Conservation (phyloP, 23 red algal species). For the Agarophyton chilense region DNA sequence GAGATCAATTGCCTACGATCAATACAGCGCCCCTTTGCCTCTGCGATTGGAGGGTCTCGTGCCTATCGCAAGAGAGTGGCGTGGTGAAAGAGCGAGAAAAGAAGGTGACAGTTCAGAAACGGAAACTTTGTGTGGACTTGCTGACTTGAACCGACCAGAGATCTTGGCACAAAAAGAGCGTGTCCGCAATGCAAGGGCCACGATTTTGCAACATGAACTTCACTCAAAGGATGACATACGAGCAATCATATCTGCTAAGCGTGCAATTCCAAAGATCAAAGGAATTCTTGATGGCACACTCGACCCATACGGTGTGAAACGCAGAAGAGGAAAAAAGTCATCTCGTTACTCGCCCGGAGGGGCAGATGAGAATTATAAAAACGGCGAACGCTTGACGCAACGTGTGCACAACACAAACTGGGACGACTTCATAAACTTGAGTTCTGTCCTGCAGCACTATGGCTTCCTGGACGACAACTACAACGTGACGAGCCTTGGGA, state of each 20-base stretch:
- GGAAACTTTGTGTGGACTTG: background rate
- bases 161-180: constrained; percentile 48
- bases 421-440: constrained; percentile 67
- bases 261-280: constrained; percentile 32
- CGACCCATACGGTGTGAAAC: constrained; percentile 18
- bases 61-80: constrained; percentile 2
- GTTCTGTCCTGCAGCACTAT: constrained; percentile 66
- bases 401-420: constrained; percentile 21
- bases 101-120: background rate
- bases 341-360: constrained; percentile 12
- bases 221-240: constrained; percentile 16
- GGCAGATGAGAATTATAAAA: background rate
- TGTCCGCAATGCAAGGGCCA: constrained; percentile 23
- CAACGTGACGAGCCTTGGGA: constrained; percentile 78
- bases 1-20: constrained; percentile 27
- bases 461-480: constrained; percentile 71
- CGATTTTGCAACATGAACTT: constrained; percentile 29
- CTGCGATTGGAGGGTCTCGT: constrained; percentile 32
- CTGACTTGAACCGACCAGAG: constrained; percentile 14
- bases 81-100: background rate
- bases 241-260: constrained; percentile 29
- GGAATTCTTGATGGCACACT: constrained; percentile 28
- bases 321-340: constrained; percentile 10
- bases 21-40: constrained; percentile 33
- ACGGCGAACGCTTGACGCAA: background rate